phyloP scores from a whole-genome alignment of 2,329 filamentous ascomycete species.

The Fusarium lyarnte region DNA sequence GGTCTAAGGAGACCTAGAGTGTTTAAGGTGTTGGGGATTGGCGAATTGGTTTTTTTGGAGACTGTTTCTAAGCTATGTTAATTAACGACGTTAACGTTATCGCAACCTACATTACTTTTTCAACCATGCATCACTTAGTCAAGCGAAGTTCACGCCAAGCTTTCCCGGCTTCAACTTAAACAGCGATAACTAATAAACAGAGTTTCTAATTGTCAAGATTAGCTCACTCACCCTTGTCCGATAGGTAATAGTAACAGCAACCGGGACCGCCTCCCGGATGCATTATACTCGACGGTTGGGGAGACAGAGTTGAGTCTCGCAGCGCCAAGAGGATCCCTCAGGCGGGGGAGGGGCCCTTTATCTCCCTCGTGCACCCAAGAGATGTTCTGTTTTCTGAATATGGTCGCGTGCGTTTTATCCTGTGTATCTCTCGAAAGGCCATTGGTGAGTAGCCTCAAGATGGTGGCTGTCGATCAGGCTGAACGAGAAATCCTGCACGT shows the following conservation, averaged over 20 bases:
- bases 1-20: slow-evolving; percentile 15
- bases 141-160: not conserved
- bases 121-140: not conserved
- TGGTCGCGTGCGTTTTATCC: slow-evolving; percentile 29
- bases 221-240: slow-evolving; percentile 7
- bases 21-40: slow-evolving; percentile 28
- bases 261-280: slow-evolving; percentile 8
- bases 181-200: slow-evolving; percentile 6
- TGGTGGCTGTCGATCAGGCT: slow-evolving; percentile 9
- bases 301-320: not conserved
- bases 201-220: slow-evolving; percentile 18
- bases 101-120: not conserved
- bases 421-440: not conserved
- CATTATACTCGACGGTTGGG: slow-evolving; percentile 1
- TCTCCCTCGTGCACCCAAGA: not conserved
- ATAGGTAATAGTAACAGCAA: not conserved
- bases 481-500: not conserved
- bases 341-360: slow-evolving; percentile 19
- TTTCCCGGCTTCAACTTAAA: not conserved
- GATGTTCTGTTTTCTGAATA: slow-evolving; percentile 11
- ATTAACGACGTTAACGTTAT: slow-evolving; percentile 16
- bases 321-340: slow-evolving; percentile 23
- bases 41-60: slow-evolving; percentile 25
- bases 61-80: slow-evolving; percentile 13
- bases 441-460: not conserved